Base-by-base conservation (phyloP, 2,329 filamentous ascomycete species). In the Aspergillus unguis region DNA sequence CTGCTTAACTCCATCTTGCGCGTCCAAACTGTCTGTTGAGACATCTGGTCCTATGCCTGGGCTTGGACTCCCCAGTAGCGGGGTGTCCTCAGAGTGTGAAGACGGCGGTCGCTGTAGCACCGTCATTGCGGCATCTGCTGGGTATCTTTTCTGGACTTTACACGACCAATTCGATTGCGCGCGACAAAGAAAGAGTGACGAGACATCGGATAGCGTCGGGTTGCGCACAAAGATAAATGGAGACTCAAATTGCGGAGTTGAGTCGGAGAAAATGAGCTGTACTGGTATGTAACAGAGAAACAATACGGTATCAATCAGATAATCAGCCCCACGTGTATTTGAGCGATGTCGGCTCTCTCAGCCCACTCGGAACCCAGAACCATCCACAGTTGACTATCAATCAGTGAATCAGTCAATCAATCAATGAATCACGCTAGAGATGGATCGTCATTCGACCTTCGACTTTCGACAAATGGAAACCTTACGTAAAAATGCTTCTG, bases 1-100 rank as follows among this genome's bases (percentile, higher is more conserved):
- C 49, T 74, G 68, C 28, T 71, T 65, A 29, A 77, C 75, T 62
- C 74, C 74, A 47, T 58, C 53, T 37, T 71, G 68, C 11, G 26
- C 36, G 8, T 51, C 42, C 10, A 27, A 9, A 28, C 2, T 5
- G 9, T 37, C 31, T 36, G 40, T 25, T n/a, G 31, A 7, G 29
- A 38, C 26, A 23, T 47, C 11, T 2, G 25, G 43, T 31, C 23
- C 56, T 52, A 25, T 56, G 32, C 2, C 51, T 56, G 38, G 9
- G 28, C n/a, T 43, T 37, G 46, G 8, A 25, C 17, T 41, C 29
- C 40, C 40, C 25, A 51, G 48, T 8, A 51, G 37, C 3, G 42
- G 41, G n/a, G 28, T 46, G 43, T 35, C 33, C 41, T 41, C 48
- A 33, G 36, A 35, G 28, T 38, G 9, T 25, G 47, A 44, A 36